Conservation (phyloP, 345 rosid species). For the Salix koriyanagi region DNA sequence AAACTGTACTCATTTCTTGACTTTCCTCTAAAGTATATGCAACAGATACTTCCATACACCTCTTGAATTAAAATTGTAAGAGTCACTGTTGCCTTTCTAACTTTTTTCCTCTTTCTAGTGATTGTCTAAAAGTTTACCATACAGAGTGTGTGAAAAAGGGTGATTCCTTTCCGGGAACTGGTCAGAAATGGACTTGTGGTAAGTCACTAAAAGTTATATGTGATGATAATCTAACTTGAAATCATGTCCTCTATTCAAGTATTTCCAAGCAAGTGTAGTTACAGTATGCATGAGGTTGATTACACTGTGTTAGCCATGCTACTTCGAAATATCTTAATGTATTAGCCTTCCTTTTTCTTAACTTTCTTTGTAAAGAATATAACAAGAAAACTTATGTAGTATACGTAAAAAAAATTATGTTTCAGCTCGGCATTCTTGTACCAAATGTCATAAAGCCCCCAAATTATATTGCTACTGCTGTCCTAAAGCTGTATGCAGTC, state of each 20-base stretch:
- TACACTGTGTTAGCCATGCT: not conserved
- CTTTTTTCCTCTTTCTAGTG: constrained; percentile 10
- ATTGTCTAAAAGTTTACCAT: constrained; percentile 30
- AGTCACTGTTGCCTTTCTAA: not conserved
- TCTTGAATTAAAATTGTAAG: not conserved
- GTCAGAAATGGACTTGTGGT: constrained; percentile 26
- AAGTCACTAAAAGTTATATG: not conserved
- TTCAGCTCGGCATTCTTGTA: constrained; percentile 28
- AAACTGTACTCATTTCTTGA: not conserved
- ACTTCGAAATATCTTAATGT: not conserved
- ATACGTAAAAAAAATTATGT: not conserved
- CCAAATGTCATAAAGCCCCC: constrained; percentile 8
- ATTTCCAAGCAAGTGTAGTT: not conserved
- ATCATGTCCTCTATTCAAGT: not conserved
- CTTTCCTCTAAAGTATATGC: not conserved
- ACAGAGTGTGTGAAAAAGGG: constrained; percentile 13
- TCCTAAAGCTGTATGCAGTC: constrained; percentile 25
- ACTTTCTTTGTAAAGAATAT: not conserved
- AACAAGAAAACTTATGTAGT: not conserved
- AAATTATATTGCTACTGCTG: constrained; percentile 26
- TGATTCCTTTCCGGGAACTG: not conserved
- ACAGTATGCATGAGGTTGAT: not conserved
- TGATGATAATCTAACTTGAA: not conserved
- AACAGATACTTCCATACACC: not conserved
- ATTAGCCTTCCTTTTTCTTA: not conserved